Evolutionary conservation across 176 grass and related monocot species (phyloP).

Genomic region (Ananas comosus): DNA sequence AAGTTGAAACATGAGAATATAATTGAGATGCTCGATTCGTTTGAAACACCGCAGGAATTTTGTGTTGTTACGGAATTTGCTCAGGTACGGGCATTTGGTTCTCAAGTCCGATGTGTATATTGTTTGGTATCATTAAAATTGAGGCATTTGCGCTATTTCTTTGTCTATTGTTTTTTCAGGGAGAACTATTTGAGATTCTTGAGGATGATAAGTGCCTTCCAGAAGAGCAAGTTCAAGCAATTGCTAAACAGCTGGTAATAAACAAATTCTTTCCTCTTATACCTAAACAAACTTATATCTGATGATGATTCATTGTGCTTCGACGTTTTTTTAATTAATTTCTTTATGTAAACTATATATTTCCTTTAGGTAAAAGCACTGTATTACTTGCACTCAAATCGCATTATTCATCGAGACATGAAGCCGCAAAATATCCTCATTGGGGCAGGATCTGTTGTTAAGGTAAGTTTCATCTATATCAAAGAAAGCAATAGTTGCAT

Average conservation of each 20-base stretch:
- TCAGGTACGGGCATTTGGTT: slow-evolving; percentile 44
- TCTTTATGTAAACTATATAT: not conserved
- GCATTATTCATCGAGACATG: slow-evolving; percentile 96
- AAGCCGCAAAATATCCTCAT: slow-evolving; percentile 99
- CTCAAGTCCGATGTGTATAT: not conserved
- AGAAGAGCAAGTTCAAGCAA: slow-evolving; percentile 95
- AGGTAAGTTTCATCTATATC: slow-evolving; percentile 36
- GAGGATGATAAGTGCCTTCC: slow-evolving; percentile 95
- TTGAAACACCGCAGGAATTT: slow-evolving; percentile 94
- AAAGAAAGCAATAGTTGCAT: not conserved
- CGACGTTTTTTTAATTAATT: no score
- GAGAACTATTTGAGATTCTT: slow-evolving; percentile 94
- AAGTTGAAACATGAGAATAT: slow-evolving; percentile 95
- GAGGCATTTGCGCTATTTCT: not conserved
- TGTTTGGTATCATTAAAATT: not conserved
- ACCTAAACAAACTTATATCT: not conserved
- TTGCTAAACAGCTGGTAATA: slow-evolving; percentile 89
- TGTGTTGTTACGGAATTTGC: slow-evolving; percentile 98
- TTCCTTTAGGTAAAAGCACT: slow-evolving; percentile 72
- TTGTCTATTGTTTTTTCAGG: slow-evolving; percentile 33
- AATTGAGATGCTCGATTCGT: slow-evolving; percentile 94
- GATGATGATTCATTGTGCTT: not conserved
- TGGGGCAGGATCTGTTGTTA: slow-evolving; percentile 82
- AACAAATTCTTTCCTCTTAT: not conserved
- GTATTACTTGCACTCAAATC: slow-evolving; percentile 89